Evolutionary conservation across 2,329 filamentous ascomycete genomes (phyloP), one percentile per base, ranked within the genome.

Genomic region (Leptographium galeiforme): DNA sequence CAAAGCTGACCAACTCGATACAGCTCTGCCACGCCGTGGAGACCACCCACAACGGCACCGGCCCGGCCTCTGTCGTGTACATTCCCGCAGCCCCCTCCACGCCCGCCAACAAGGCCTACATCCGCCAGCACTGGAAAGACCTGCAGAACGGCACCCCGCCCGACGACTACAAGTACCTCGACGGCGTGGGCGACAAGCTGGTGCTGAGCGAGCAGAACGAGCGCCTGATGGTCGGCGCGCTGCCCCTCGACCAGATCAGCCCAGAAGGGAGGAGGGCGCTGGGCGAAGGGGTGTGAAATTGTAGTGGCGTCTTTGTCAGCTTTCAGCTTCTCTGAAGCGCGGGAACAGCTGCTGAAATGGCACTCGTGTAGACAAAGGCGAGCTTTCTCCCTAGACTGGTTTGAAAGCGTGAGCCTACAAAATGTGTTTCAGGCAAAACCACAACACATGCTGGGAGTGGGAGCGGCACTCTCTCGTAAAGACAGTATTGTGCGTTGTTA

Each of bases 11-110:
- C 2, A 25, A 2, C 25, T 25, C 25, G 25, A 25, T 44, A 19
- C 19, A 53, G 45, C 32, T 44, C 11, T 53, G 51, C 38, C 51
- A 53, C 30, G 51, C 51, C n/a, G 51, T 53, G 12, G 51, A 53
- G 25, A n/a, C 38, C 10, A 39, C 40, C 8, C 51, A 53, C 45
- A 53, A 33, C 11, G 51, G 51, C n/a, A 16, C 13, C 45, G 18
- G n/a, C 12, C 14, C 16, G 14, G 38, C 51, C 30, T 14, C 25
- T n/a, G 51, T 53, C 14, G 45, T 39, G 32, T 53, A 48, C 16
- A 33, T 53, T 6, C 32, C 45, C 7, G 51, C 51, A 2, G 16
- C 33, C 6, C 51, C 51, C 8, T 40, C 45, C 8, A 53, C 51
- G 10, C 6, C 14, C 3, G 19, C 7, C 19, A 53, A 53, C 39